Evolutionary conservation across 2,329 filamentous ascomycete genomes (phyloP).

Genomic region (Fusarium sp.): DNA sequence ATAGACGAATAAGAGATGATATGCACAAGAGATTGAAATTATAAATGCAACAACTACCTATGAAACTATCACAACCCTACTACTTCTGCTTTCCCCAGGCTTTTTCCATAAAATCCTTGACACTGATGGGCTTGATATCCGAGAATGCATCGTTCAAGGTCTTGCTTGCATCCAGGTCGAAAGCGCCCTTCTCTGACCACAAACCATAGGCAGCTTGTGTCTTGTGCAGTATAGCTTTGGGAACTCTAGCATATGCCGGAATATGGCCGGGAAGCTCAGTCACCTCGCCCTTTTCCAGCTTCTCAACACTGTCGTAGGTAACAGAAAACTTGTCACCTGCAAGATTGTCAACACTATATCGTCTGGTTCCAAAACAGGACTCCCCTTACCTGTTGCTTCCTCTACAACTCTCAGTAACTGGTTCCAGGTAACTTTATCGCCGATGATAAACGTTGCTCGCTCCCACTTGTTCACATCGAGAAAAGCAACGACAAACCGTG

Average conservation of each 20-base stretch:
- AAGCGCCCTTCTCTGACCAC: neutral
- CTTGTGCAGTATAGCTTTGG: constrained; percentile 4
- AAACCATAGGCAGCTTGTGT: neutral
- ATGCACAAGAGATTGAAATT: no score
- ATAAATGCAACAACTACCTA: no score
- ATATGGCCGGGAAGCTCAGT: constrained; percentile 15
- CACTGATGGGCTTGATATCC: neutral
- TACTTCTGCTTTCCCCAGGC: neutral
- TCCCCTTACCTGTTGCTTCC: constrained; percentile 12
- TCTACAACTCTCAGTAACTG: constrained; percentile 6
- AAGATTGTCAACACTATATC: accelerated
- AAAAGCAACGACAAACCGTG: neutral
- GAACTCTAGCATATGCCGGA: constrained; percentile 2
- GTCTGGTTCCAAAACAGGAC: accelerated
- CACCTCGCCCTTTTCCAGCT: constrained; percentile 11
- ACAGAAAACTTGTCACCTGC: constrained; percentile 4
- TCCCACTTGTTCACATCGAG: constrained; percentile 15
- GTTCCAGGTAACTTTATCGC: constrained; percentile 15
- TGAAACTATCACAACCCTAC: neutral
- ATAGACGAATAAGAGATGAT: neutral
- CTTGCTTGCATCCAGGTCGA: constrained; percentile 8
- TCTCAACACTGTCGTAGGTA: constrained; percentile 8
- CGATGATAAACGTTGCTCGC: constrained; percentile 9
- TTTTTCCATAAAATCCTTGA: neutral
- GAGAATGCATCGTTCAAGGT: constrained; percentile 5